Conservation (phyloP, 768 basidiomycete genomes). For the Psilocybe subaeruginosa region DNA sequence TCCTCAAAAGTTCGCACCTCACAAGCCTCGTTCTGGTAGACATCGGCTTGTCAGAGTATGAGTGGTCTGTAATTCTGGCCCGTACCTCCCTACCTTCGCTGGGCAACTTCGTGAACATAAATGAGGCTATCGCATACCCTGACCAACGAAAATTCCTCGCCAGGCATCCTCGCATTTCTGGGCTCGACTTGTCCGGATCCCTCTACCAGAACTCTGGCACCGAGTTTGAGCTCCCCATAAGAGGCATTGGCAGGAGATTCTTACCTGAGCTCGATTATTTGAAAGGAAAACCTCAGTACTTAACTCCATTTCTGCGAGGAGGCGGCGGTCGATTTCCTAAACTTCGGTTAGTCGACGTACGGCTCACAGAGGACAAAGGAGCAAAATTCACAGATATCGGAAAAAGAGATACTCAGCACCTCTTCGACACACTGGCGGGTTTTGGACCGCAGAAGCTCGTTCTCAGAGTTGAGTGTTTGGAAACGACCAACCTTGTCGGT, state of each 20-base stretch:
- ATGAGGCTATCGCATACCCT: not conserved
- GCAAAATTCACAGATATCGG: not conserved
- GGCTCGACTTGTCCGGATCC: not conserved
- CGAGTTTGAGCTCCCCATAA: not conserved
- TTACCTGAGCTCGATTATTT: not conserved
- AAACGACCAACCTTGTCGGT: not conserved
- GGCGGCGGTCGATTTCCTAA: not conserved
- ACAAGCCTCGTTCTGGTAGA: not conserved
- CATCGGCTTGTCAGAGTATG: not conserved
- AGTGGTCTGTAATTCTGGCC: slow-evolving; percentile 5
- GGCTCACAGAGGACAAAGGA: not conserved
- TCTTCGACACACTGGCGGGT: not conserved
- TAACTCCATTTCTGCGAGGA: not conserved
- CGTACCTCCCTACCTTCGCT: not conserved
- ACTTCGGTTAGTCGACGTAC: not conserved
- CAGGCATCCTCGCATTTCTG: not conserved
- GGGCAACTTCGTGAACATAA: not conserved
- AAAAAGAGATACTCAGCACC: not conserved
- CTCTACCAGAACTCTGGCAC: not conserved
- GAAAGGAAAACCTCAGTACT: not conserved
- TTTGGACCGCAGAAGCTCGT: not conserved
- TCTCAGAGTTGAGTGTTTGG: not conserved
- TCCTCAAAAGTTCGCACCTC: not conserved
- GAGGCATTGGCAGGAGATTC: not conserved
- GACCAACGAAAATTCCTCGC: slow-evolving; percentile 4